Evolutionary conservation across 1,284 basidiomycete species (phyloP).

Genomic region (Sporisorium exsertum): DNA sequence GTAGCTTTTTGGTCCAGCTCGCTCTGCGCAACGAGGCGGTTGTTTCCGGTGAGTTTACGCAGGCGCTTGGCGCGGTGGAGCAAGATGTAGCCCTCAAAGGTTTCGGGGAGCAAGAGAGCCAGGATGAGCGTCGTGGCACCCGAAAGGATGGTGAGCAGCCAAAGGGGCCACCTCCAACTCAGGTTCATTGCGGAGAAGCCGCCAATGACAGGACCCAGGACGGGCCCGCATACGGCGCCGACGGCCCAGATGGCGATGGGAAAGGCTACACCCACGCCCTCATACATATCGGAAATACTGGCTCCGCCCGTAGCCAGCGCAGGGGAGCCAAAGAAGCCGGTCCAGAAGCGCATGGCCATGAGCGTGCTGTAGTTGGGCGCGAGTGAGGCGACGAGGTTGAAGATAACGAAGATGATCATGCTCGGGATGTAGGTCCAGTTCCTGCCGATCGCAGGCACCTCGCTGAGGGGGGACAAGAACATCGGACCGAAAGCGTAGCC

Average conservation of each 20-base stretch:
- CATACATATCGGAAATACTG: constrained; percentile 59
- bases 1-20: constrained; percentile 30
- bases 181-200: constrained; percentile 60
- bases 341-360: constrained; percentile 62
- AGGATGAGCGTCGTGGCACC: constrained; percentile 58
- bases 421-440: constrained; percentile 54
- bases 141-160: constrained; percentile 59
- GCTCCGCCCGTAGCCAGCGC: constrained; percentile 60
- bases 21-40: constrained; percentile 34
- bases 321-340: constrained; percentile 62
- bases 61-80: constrained; percentile 61
- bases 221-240: constrained; percentile 60
- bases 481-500: constrained; percentile 69
- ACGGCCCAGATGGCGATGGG: constrained; percentile 68
- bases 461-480: constrained; percentile 73
- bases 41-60: constrained; percentile 61
- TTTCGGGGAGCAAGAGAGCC: constrained; percentile 65
- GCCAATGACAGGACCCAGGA: constrained; percentile 49
- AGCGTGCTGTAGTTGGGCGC: constrained; percentile 62
- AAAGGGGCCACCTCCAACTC: constrained; percentile 68
- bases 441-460: constrained; percentile 73
- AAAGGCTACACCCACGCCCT: constrained; percentile 53
- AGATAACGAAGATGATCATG: constrained; percentile 37
- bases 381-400: constrained; percentile 49
- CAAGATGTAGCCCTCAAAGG: constrained; percentile 65